These are phyloP conservation scores for Lipomyces mesembrius DNA, from an alignment of 805 yeast genomes.

Conservation along the genomic window DNA sequence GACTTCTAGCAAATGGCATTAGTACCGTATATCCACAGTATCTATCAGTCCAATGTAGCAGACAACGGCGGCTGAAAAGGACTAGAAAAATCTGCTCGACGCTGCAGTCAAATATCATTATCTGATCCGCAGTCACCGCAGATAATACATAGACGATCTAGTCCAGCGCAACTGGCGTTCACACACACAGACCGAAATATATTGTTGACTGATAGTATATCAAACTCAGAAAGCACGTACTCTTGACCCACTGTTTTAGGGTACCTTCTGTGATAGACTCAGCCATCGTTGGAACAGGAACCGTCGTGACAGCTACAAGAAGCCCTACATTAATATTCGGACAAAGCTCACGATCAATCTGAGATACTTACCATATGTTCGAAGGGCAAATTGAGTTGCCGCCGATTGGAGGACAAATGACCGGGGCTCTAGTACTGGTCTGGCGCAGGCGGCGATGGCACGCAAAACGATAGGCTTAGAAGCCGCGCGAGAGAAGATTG, in stretches of 20 bases:
- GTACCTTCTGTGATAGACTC: constrained; percentile 98
- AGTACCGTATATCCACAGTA: constrained; percentile 39
- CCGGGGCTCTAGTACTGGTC: constrained; percentile 11
- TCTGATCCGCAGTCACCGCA: too few species aligned
- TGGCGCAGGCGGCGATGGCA: constrained; percentile 5
- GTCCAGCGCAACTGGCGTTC: too few species aligned
- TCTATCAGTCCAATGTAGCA: background rate
- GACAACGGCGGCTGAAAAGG: background rate
- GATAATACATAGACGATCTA: too few species aligned
- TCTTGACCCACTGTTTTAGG: constrained; percentile 59
- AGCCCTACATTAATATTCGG: background rate
- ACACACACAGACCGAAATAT: too few species aligned
- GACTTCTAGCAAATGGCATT: constrained; percentile 55
- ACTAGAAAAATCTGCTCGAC: too few species aligned
- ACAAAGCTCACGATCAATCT: background rate
- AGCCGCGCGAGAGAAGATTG: constrained; percentile 8
- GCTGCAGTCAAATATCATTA: too few species aligned
- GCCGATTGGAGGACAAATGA: constrained; percentile 36
- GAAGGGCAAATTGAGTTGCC: constrained; percentile 19
- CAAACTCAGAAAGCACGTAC: constrained; percentile 19
- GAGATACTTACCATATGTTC: constrained; percentile 26
- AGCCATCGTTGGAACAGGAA: constrained; percentile 98
- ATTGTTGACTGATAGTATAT: too few species aligned
- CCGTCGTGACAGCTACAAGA: constrained; percentile 47
- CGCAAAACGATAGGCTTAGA: constrained; percentile 1